Evolutionary conservation across 2,329 filamentous ascomycete genomes (phyloP), one percentile per base, ranked within the genome.

Genomic region (Aphanoascus verrucosus): DNA sequence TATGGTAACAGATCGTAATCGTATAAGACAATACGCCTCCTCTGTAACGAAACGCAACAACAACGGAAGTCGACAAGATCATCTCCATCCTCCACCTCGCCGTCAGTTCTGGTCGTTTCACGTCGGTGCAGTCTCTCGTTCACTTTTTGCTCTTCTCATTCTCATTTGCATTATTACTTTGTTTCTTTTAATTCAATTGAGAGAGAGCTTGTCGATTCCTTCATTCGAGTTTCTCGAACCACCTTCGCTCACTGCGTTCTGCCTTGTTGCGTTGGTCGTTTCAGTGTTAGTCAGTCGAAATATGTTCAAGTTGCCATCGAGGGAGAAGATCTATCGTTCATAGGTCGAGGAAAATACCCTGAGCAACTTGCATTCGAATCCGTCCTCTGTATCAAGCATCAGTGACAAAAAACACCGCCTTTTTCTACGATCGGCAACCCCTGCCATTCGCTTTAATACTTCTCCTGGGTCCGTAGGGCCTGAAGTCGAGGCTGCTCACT

Each of bases 71-170:
- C 37, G 50, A 52, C 23, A 44, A 44, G 40, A 53, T 53, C 50
- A n/a, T 17, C 17, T 12, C 37, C 42, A 42, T 47, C 51, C 41
- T 43, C 51, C 20, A 17, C 50, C 14, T 31, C 43, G 34, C 31
- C n/a, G n/a, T 35, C 31, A 37, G 45, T 48, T n/a, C 32, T 47
- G 44, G 2, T 46, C 42, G 14, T 38, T 46, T 31, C 12, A 14
- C 11, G 4, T 37, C 41, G 28, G 17, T 43, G 15, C 37, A 2
- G 51, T 53, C 51, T 53, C 44, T 53, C 51, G 44, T 49, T 53
- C 38, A 35, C 31, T 38, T 12, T 23, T 48, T 48, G 42, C 34
- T 52, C 8, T 14, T 46, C 46, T 48, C 11, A 12, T 37, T 51
- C 32, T 41, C 38, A 19, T 41, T 41, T 6, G n/a, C n/a, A n/a